Base-by-base conservation (phyloP, 1,284 basidiomycete genomes). In the Papiliotrema fonsecae region DNA sequence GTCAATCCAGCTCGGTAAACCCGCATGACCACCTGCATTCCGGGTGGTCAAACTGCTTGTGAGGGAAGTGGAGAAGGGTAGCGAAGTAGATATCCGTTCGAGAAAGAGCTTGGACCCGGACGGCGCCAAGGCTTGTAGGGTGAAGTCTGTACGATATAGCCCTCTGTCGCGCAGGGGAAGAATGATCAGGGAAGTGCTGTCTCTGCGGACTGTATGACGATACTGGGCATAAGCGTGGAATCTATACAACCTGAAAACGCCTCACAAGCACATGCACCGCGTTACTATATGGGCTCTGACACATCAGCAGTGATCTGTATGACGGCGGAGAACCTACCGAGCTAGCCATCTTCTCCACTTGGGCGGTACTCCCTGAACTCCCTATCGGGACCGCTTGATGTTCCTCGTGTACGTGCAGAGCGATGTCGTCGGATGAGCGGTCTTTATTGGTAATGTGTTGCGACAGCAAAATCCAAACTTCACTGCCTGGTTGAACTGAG, bases 11-110 rank as follows among this genome's bases (percentile, higher is more conserved):
- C 85, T 84, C 0, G 88, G 80, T 57, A 83, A 78, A 0, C 81
- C 81, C 41, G 83, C 80, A 62, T 92, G 92, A 0, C 93, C 93
- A 0, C 93, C 93, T 0, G 88, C 81, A 10, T 82, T 87, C 54
- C 83, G 84, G 36, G 74, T 79, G 0, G 83, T 85, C 60, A 94
- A 79, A 0, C 74, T 63, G 2, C 83, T 85, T 0, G 79, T 73
- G 9, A 85, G 51, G n/a, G 51, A 54, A 14, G 66, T 54, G 2
- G 51, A 54, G 52, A 66, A 72, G 0, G 69, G 62, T 19, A 72
- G 40, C 2, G 54, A 52, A 4, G 41, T 55, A 9, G 57, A 49
- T 14, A 71, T 56, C 4, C 65, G 52, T 9, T 63, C 57, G 31
- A 72, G 51, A 2, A 30, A 28, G 6, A 74, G 19, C 2, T 46